Evolutionary conservation across 2,329 filamentous ascomycete species (phyloP).

Genomic region (Fusarium globosum): DNA sequence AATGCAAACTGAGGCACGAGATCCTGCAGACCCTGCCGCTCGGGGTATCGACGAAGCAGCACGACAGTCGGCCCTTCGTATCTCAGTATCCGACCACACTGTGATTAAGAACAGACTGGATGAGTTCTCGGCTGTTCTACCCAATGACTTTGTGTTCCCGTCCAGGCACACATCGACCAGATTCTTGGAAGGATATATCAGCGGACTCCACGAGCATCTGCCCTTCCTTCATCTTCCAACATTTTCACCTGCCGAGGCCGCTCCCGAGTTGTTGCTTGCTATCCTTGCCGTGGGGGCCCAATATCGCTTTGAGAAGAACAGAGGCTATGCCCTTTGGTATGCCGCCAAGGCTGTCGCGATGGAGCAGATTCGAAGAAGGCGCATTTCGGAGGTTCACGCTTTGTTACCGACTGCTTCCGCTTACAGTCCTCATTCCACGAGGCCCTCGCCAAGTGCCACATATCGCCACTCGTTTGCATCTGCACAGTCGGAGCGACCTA

Average conservation of each 20-base stretch:
- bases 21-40: slow-evolving; percentile 45
- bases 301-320: slow-evolving; percentile 70
- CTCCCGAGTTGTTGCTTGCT: slow-evolving; percentile 74
- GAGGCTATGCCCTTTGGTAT: slow-evolving; percentile 71
- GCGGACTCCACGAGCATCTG: slow-evolving; percentile 70
- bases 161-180: slow-evolving; percentile 75
- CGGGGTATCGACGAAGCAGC: slow-evolving; percentile 48
- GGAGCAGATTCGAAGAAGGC: slow-evolving; percentile 68
- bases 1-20: slow-evolving; percentile 63
- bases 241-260: slow-evolving; percentile 70
- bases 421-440: slow-evolving; percentile 69
- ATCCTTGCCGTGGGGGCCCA: slow-evolving; percentile 75
- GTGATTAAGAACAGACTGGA: slow-evolving; percentile 68
- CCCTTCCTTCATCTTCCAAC: slow-evolving; percentile 76
- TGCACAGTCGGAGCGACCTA: slow-evolving; percentile 66
- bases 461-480: slow-evolving; percentile 70
- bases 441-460: slow-evolving; percentile 67
- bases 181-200: slow-evolving; percentile 77
- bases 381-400: slow-evolving; percentile 67
- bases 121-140: slow-evolving; percentile 70
- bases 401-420: slow-evolving; percentile 67
- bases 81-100: slow-evolving; percentile 65
- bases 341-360: slow-evolving; percentile 67
- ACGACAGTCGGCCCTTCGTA: slow-evolving; percentile 55
- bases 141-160: slow-evolving; percentile 73